Conservation (phyloP, 768 basidiomycete genomes). For the Cyathus striatus region DNA sequence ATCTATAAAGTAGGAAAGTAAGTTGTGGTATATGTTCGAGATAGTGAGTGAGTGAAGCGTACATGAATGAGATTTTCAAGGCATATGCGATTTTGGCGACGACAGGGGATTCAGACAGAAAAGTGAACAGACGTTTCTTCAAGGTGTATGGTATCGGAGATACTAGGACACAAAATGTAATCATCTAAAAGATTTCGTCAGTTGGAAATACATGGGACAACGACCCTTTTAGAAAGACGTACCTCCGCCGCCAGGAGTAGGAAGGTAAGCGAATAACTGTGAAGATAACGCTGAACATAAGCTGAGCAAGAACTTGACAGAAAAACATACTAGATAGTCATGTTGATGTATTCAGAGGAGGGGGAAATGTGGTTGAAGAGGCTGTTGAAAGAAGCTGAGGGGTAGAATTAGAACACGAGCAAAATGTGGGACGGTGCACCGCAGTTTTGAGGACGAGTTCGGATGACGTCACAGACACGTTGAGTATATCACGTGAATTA, state of each 20-base stretch:
- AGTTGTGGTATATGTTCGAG: constrained; percentile 1
- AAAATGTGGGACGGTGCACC: background rate
- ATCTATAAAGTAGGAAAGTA: constrained; percentile 35
- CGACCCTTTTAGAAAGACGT: constrained; percentile 4
- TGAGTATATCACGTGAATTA: background rate
- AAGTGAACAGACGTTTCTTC: constrained; percentile 66
- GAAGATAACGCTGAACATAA: too few relatives aligned
- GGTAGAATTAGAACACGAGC: background rate
- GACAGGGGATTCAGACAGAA: constrained; percentile 61
- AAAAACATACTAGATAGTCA: constrained; percentile 43
- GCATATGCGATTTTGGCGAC: constrained; percentile 87
- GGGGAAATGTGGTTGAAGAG: background rate
- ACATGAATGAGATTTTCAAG: constrained; percentile 95
- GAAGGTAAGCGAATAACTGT: constrained; percentile 77
- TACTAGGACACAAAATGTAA: constrained; percentile 80
- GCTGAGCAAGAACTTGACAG: too few relatives aligned
- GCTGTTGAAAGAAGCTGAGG: background rate
- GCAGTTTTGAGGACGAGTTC: background rate
- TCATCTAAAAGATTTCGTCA: constrained; percentile 47
- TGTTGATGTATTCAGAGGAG: constrained; percentile 14
- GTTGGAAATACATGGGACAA: background rate
- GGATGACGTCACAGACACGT: constrained; percentile 11
- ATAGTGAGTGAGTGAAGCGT: constrained; percentile 15
- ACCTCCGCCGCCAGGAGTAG: constrained; percentile 75
- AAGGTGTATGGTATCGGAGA: constrained; percentile 77